Conservation (phyloP, 371 early-diverging fungal species). For the Zopfochytrium polystomum region DNA sequence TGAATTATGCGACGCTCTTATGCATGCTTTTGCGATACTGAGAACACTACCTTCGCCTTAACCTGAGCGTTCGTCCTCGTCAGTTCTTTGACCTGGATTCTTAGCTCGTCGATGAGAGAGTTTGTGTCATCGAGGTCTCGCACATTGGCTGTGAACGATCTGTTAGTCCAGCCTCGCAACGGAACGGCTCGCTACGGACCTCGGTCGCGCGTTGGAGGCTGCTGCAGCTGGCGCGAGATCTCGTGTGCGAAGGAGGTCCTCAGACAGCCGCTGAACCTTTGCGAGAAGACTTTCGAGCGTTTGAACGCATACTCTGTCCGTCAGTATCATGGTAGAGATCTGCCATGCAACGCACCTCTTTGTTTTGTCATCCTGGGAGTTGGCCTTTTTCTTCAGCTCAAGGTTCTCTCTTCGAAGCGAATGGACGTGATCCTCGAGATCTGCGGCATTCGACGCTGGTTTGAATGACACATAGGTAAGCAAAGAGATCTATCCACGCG, state of each 20-base stretch:
- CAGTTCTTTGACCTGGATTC: constrained; percentile 37
- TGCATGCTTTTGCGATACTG: constrained; percentile 1
- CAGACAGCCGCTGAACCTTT: constrained; percentile 46
- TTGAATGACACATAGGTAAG: no score
- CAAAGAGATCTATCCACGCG: no score
- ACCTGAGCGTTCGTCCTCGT: constrained; percentile 37
- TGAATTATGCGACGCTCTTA: neutral
- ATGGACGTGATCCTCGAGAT: constrained; percentile 27
- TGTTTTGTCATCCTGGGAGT: constrained; percentile 40
- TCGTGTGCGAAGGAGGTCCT: constrained; percentile 35
- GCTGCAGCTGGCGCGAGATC: constrained; percentile 8
- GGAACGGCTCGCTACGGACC: constrained; percentile 4
- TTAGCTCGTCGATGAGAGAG: constrained; percentile 39
- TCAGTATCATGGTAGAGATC: neutral
- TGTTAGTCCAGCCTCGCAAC: constrained; percentile 9
- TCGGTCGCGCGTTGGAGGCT: neutral
- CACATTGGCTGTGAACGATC: constrained; percentile 10
- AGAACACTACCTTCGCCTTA: constrained; percentile 33
- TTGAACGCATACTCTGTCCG: neutral
- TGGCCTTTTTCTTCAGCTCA: constrained; percentile 40
- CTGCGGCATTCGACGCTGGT: no score
- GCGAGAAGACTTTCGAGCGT: neutral
- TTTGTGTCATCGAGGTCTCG: constrained; percentile 32
- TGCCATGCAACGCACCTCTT: constrained; percentile 32
- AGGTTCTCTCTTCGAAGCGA: constrained; percentile 43